Evolutionary conservation across 495 filamentous ascomycete genomes (phyloP).

Genomic region (Xylona heveae): DNA sequence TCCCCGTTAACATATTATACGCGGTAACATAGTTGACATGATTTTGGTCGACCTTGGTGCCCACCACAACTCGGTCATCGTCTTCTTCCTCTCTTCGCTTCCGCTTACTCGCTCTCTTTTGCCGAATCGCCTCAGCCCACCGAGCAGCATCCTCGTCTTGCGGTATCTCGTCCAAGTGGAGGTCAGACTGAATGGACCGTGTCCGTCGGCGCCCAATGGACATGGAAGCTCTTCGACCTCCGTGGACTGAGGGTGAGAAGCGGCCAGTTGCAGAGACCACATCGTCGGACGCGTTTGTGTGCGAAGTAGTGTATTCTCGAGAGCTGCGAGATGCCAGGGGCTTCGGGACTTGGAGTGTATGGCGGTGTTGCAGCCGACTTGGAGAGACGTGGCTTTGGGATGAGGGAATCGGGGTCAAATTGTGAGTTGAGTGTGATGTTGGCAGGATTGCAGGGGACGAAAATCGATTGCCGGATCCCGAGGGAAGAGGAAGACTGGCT

Average conservation of each 20-base stretch:
- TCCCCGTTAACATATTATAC: slow-evolving; percentile 99
- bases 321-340: slow-evolving; percentile 29
- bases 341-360: slow-evolving; percentile 78
- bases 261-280: slow-evolving; percentile 48
- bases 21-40: slow-evolving; percentile 96
- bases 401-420: slow-evolving; percentile 21
- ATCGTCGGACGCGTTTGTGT: slow-evolving; percentile 35
- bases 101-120: slow-evolving; percentile 68
- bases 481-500: too few species aligned
- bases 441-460: slow-evolving; percentile 53
- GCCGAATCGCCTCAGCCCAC: slow-evolving; percentile 81
- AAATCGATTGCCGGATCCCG: slow-evolving; percentile 43
- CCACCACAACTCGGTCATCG: slow-evolving; percentile 80
- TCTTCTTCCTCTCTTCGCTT: slow-evolving; percentile 73
- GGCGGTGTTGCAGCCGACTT: slow-evolving; percentile 43
- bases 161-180: slow-evolving; percentile 59
- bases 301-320: slow-evolving; percentile 24
- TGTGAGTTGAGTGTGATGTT: slow-evolving; percentile 19
- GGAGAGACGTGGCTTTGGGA: slow-evolving; percentile 22
- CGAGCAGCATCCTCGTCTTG: slow-evolving; percentile 78
- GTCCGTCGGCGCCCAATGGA: slow-evolving; percentile 62
- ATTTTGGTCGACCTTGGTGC: slow-evolving; percentile 91
- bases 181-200: slow-evolving; percentile 64
- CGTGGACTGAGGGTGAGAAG: slow-evolving; percentile 53
- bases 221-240: slow-evolving; percentile 56